These are phyloP conservation scores for Skeletonema menzelii DNA, from an alignment of 108 stramenopile genomes.

Conservation along the genomic window DNA sequence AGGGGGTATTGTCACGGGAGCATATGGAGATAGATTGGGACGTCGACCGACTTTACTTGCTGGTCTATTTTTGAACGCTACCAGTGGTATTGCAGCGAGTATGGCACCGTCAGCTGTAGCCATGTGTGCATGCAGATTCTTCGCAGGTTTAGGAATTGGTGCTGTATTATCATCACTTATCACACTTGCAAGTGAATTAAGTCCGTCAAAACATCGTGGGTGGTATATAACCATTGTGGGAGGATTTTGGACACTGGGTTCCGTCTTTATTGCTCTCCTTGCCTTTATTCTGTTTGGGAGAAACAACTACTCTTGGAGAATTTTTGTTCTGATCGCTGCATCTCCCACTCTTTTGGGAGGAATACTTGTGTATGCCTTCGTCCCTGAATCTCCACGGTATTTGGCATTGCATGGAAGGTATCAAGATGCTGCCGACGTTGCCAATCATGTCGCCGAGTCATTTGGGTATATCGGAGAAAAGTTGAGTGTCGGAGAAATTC, in stretches of 20 bases:
- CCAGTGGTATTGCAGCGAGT: slow-evolving; percentile 1
- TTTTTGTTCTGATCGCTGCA: slow-evolving; percentile 6
- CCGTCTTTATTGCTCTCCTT: not conserved
- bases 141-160: slow-evolving; percentile 5
- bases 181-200: slow-evolving; percentile 10
- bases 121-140: slow-evolving; percentile 9
- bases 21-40: slow-evolving; percentile 6
- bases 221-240: slow-evolving; percentile 13
- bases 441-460: slow-evolving; percentile 2
- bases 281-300: not conserved
- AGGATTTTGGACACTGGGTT: slow-evolving; percentile 14
- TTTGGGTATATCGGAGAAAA: not conserved
- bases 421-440: not conserved
- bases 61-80: slow-evolving; percentile 7
- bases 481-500: not conserved
- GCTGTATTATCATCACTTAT: slow-evolving; percentile 10
- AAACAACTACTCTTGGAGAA: slow-evolving; percentile 4
- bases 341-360: slow-evolving; percentile 8
- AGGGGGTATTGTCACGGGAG: slow-evolving; percentile 15
- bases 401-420: slow-evolving; percentile 17
- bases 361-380: slow-evolving; percentile 1
- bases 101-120: not conserved
- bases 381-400: slow-evolving; percentile 7
- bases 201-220: slow-evolving; percentile 10
- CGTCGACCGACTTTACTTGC: slow-evolving; percentile 8